phyloP scores from a whole-genome alignment of 768 basidiomycete species.

The Tylopilus plumbeoviolaceoides region DNA sequence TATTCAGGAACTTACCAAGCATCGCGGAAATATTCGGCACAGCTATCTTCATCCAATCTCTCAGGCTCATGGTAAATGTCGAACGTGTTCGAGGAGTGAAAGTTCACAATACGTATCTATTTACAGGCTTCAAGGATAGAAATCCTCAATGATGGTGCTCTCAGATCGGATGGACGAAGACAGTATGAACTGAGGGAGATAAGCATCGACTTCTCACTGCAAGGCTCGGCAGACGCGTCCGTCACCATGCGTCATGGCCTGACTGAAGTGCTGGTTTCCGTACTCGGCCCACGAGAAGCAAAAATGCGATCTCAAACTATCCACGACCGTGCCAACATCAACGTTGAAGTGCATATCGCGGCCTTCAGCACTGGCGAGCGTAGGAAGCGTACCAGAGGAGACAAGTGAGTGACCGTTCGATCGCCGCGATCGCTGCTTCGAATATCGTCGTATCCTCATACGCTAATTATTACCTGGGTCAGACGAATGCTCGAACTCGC shows the following conservation, averaged over 20 bases:
- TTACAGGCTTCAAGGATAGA: slow-evolving; percentile 54
- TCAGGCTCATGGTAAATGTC: slow-evolving; percentile 11
- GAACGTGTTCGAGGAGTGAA: not conserved
- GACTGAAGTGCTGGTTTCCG: slow-evolving; percentile 82
- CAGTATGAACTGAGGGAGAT: slow-evolving; percentile 88
- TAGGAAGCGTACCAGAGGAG: slow-evolving; percentile 70
- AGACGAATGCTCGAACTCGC: slow-evolving; percentile 89
- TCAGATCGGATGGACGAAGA: slow-evolving; percentile 89
- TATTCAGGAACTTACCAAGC: not conserved
- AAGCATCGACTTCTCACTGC: slow-evolving; percentile 69
- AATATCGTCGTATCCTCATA: not conserved
- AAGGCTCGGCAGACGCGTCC: slow-evolving; percentile 80
- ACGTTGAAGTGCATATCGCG: slow-evolving; percentile 84
- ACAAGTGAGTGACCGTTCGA: slow-evolving; percentile 65
- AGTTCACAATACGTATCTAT: not conserved
- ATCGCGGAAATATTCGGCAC: not conserved
- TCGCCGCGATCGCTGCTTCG: not conserved
- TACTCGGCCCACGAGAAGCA: slow-evolving; percentile 91
- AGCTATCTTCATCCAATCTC: not conserved
- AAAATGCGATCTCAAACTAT: slow-evolving; percentile 73
- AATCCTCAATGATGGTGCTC: slow-evolving; percentile 79
- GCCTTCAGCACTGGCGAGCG: slow-evolving; percentile 84
- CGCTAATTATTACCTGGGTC: slow-evolving; percentile 5
- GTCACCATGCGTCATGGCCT: slow-evolving; percentile 84
- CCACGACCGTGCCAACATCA: slow-evolving; percentile 85